Conservation (phyloP, 192 early-diverging fungal species). For the Chytriomyces sp. region DNA sequence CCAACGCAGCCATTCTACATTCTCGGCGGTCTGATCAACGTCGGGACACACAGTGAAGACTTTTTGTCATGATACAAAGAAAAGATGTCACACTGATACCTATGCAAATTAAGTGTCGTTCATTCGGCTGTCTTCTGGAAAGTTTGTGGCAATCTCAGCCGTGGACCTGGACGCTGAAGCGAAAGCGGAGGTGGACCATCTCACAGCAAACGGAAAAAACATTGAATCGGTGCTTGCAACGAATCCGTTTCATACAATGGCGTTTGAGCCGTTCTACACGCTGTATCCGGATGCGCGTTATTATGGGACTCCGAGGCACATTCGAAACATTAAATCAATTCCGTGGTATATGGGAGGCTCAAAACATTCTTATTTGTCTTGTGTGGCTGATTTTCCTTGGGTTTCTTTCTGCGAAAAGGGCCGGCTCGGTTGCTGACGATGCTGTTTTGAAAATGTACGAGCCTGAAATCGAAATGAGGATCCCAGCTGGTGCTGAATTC, state of each 20-base stretch:
- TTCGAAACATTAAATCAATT: constrained; percentile 15
- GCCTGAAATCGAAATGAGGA: constrained; percentile 26
- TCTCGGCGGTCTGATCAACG: constrained; percentile 15
- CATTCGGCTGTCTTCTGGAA: constrained; percentile 1
- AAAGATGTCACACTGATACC: too few species aligned
- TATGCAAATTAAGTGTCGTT: too few species aligned
- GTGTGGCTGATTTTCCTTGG: not conserved
- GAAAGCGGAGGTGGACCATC: constrained; percentile 24
- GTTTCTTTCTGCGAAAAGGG: not conserved
- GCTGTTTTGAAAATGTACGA: constrained; percentile 3
- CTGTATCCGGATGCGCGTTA: constrained; percentile 24
- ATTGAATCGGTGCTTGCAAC: constrained; percentile 30
- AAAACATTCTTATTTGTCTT: not conserved
- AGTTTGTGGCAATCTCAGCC: constrained; percentile 17
- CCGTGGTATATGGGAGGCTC: constrained; percentile 4
- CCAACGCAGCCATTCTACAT: constrained; percentile 6
- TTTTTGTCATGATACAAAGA: too few species aligned
- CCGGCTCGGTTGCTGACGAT: not conserved
- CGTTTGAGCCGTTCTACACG: constrained; percentile 18
- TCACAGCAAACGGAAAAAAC: constrained; percentile 21
- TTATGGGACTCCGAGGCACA: constrained; percentile 32
- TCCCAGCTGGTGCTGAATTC: constrained; percentile 26
- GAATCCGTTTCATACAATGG: constrained; percentile 32
- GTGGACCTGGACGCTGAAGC: constrained; percentile 13
- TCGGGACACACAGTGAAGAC: constrained; percentile 8